Conservation (phyloP, 129 eudicot genomes). For the Chrysanthemum makinoi region DNA sequence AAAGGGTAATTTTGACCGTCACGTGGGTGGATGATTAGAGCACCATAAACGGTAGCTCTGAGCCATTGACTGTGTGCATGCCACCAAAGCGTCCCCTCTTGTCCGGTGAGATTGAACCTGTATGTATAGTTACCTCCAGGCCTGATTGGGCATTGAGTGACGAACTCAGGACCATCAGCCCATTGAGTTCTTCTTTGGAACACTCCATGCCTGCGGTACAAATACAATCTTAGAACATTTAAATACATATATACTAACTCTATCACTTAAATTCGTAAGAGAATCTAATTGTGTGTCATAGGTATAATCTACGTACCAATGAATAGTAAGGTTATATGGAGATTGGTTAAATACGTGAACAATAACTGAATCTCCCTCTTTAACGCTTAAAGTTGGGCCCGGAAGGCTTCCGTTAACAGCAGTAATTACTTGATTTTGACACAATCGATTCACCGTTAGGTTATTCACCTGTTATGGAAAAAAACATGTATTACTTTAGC, state of each 20-base stretch:
- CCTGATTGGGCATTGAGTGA: slow-evolving; percentile 71
- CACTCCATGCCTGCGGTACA: slow-evolving; percentile 54
- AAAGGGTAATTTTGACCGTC: slow-evolving; percentile 59
- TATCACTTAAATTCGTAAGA: background rate
- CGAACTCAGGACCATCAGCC: slow-evolving; percentile 77
- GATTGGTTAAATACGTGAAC: slow-evolving; percentile 70
- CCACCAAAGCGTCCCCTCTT: slow-evolving; percentile 96
- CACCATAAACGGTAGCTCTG: slow-evolving; percentile 88
- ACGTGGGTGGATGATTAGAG: slow-evolving; percentile 67
- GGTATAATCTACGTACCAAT: slow-evolving; percentile 45
- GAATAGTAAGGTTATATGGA: slow-evolving; percentile 76
- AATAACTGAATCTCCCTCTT: slow-evolving; percentile 74
- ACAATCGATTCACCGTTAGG: slow-evolving; percentile 47
- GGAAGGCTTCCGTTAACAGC: slow-evolving; percentile 82
- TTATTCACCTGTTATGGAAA: slow-evolving; percentile 49
- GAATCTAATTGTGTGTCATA: background rate
- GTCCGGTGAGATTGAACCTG: slow-evolving; percentile 57
- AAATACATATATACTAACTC: background rate
- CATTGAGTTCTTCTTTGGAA: slow-evolving; percentile 60
- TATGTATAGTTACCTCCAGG: slow-evolving; percentile 76
- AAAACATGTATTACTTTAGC: too few species aligned
- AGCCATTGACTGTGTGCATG: slow-evolving; percentile 72
- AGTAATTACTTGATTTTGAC: slow-evolving; percentile 48
- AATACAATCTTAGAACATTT: too few species aligned
- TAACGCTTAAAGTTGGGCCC: slow-evolving; percentile 64